These are phyloP conservation scores for Colletotrichum camelliae DNA, from an alignment of 2,329 filamentous ascomycete species.

Conservation along the genomic window DNA sequence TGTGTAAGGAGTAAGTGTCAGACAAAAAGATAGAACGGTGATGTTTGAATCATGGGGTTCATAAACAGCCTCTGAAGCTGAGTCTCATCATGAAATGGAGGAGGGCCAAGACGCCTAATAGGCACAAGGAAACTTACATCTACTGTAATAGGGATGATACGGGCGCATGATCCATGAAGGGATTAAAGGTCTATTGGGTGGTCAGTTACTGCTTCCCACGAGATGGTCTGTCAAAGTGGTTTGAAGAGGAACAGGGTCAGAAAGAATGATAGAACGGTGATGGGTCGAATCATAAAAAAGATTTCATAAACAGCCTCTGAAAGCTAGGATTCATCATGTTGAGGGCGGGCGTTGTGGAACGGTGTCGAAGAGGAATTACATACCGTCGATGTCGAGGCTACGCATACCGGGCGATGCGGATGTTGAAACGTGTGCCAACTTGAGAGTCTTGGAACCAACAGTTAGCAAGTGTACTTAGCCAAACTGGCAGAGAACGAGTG, in stretches of 20 bases:
- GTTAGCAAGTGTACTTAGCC: not conserved
- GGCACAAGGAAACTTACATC: not conserved
- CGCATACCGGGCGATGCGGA: not conserved
- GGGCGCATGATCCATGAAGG: not conserved
- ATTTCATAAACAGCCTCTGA: slow-evolving; percentile 56
- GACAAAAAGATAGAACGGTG: slow-evolving; percentile 33
- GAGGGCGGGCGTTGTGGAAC: not conserved
- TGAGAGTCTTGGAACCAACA: not conserved
- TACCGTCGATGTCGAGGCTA: not conserved
- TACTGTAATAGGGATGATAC: not conserved
- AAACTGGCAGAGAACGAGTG: not conserved
- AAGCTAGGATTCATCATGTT: slow-evolving; percentile 43
- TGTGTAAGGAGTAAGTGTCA: not conserved
- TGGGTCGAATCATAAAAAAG: slow-evolving; percentile 41
- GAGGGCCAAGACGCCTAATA: not conserved
- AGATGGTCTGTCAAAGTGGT: not conserved
- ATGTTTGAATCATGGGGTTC: slow-evolving; percentile 43
- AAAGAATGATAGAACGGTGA: slow-evolving; percentile 36
- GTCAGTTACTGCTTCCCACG: not conserved
- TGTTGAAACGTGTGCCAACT: not conserved
- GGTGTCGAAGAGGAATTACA: not conserved
- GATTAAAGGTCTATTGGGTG: not conserved
- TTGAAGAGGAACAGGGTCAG: not conserved
- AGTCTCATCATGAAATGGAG: slow-evolving; percentile 37
- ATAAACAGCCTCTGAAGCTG: slow-evolving; percentile 54